Conservation (phyloP, 345 rosid species). For the Gossypium raimondii region DNA sequence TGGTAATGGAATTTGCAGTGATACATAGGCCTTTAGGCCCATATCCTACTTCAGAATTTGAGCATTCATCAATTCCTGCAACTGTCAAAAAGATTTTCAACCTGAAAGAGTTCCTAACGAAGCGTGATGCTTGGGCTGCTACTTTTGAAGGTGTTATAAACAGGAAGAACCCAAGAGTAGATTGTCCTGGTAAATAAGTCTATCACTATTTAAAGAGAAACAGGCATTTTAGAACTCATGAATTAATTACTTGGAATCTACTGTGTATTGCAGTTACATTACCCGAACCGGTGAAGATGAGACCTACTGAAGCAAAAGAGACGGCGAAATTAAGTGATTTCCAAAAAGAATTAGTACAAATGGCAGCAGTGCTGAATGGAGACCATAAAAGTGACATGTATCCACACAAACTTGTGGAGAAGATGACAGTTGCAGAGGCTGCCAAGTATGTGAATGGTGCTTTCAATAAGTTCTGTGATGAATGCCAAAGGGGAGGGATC, state of each 20-base stretch:
- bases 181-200: slow-evolving; percentile 40
- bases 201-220: background rate
- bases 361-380: slow-evolving; percentile 59
- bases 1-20: slow-evolving; percentile 26
- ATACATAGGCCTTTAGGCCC: slow-evolving; percentile 47
- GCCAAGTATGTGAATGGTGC: slow-evolving; percentile 45
- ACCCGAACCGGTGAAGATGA: slow-evolving; percentile 38
- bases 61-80: slow-evolving; percentile 58
- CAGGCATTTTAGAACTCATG: background rate
- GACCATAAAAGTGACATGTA: slow-evolving; percentile 45
- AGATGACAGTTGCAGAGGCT: slow-evolving; percentile 52
- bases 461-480: slow-evolving; percentile 37
- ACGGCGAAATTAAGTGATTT: slow-evolving; percentile 52
- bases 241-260: background rate
- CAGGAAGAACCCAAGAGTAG: slow-evolving; percentile 40
- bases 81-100: slow-evolving; percentile 51
- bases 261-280: slow-evolving; percentile 37
- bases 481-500: slow-evolving; percentile 29
- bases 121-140: slow-evolving; percentile 61
- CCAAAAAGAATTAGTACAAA: slow-evolving; percentile 58
- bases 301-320: slow-evolving; percentile 40
- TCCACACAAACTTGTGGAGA: slow-evolving; percentile 49
- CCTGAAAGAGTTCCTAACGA: slow-evolving; percentile 41
- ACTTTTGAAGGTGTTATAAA: slow-evolving; percentile 44
- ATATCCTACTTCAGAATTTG: slow-evolving; percentile 42